These are phyloP conservation scores for Ceratobasidium theobromae DNA, from an alignment of 1,284 basidiomycete species.

Conservation along the genomic window DNA sequence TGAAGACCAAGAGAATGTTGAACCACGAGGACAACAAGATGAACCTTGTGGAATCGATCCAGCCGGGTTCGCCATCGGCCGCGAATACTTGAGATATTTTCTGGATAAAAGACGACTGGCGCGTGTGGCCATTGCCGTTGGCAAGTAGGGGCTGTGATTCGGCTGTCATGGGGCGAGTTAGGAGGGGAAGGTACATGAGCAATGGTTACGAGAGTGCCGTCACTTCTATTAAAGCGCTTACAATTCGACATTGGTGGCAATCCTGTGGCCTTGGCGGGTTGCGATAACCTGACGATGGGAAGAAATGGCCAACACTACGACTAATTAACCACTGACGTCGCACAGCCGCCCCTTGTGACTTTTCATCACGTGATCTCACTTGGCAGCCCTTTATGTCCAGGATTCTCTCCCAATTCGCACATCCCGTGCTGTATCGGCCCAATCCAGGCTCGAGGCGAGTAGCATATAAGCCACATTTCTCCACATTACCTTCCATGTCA, in stretches of 20 bases:
- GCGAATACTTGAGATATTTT: conserved; percentile 52
- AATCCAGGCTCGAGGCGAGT: no score
- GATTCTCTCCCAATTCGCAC: no score
- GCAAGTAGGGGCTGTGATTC: conserved; percentile 28
- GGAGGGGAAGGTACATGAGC: conserved; percentile 24
- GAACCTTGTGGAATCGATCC: conserved; percentile 61
- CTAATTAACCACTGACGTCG: no score
- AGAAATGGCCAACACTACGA: no score
- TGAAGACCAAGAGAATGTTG: conserved; percentile 75
- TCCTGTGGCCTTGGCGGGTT: conserved; percentile 1
- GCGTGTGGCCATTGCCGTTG: conserved; percentile 41
- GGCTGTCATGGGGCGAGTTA: conserved; percentile 11
- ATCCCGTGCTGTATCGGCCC: no score
- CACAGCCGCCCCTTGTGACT: no score
- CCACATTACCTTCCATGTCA: no score
- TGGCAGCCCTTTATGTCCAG: no score
- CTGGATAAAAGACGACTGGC: conserved; percentile 43
- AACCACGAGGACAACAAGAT: conserved; percentile 73
- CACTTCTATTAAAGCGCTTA: not conserved
- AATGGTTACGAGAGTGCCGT: conserved; percentile 8
- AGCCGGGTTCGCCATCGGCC: conserved; percentile 62
- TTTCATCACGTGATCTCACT: no score
- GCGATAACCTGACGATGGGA: conserved; percentile 3
- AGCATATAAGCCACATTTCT: no score
- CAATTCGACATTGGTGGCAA: not conserved